Base-by-base conservation (phyloP, 2,329 filamentous ascomycete species). In the Ophiostoma ulmi region DNA sequence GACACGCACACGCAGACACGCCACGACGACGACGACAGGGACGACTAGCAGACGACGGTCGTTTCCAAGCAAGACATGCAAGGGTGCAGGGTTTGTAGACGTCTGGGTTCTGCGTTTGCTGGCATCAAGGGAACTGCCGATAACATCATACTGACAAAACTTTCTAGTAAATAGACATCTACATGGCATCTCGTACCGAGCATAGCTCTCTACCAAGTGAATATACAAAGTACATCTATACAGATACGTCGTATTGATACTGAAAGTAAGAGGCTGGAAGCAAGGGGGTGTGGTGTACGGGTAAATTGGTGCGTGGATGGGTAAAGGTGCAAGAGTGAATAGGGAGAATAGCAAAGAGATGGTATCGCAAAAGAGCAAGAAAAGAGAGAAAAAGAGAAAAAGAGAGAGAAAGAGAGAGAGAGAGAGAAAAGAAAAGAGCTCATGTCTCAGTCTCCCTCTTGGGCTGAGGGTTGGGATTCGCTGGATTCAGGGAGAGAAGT, bases 61-160 rank as follows among this genome's bases (percentile, higher is more conserved):
- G 52, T 58, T 58, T 58, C 52, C 52, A 58, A 58, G 52, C 52
- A 58, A 58, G 52, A 58, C 52, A 58, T 26, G 22, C 52, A 58
- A 31, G 52, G 52, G 31, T 58, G n/a, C n/a, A 13, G 22, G 11
- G 22, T 31, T 6, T 55, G n/a, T 22, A 22, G 41, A 44, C 13
- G 44, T n/a, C 14, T 20, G 44, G 44, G 1, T 48, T 48, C 7
- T 6, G 17, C 38, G 26, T 39, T 10, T 10, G 5, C 4, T 48
- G 20, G 17, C 44, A 48, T 26, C 20, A 20, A 7, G 7, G 14
- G 13, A 44, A 11, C 4, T 44, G 41, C 11, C 41, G 41, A 20
- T 20, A 48, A 7, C 44, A 48, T 48, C 14, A 48, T 48, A 44
- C 39, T 44, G 11, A 13, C 11, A 44, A 7, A 14, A 44, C 3